Percentiles rank a stretch among this genome's conserved stretches.
Conservation (phyloP, 257 asterid species). For the Jacaranda copaia region DNA sequence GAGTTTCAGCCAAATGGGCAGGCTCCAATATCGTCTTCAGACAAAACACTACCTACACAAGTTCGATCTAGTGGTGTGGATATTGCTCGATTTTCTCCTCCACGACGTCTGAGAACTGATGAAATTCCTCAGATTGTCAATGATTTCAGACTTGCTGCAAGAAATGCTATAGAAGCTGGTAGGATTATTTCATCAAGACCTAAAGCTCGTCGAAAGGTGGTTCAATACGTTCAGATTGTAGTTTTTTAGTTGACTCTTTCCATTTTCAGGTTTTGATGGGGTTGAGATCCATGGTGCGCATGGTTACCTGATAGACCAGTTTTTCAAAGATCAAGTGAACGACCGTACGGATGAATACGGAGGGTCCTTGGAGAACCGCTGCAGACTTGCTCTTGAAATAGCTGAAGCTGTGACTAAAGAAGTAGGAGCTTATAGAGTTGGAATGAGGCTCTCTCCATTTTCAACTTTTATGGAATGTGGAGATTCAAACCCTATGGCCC, state of each 20-base stretch:
- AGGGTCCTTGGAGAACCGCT: constrained; percentile 57
- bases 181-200: background rate
- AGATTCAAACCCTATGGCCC: constrained; percentile 53
- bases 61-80: constrained; percentile 41
- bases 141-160: constrained; percentile 65
- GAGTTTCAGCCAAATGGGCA: constrained; percentile 61
- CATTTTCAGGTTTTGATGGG: constrained; percentile 53
- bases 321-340: constrained; percentile 52
- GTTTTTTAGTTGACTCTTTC: background rate
- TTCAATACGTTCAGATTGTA: background rate
- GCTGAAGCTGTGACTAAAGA: constrained; percentile 46
- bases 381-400: constrained; percentile 51
- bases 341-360: constrained; percentile 61
- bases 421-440: constrained; percentile 35
- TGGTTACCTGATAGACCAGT: constrained; percentile 57
- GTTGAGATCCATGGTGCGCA: constrained; percentile 62
- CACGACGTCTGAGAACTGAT: constrained; percentile 50
- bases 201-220: background rate
- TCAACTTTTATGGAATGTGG: constrained; percentile 34
- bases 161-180: constrained; percentile 73
- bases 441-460: constrained; percentile 53
- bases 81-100: constrained; percentile 48
- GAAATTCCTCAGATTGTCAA: constrained; percentile 60
- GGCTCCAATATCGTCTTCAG: constrained; percentile 61
- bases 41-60: constrained; percentile 46